Evolutionary conservation across 768 basidiomycete genomes (phyloP), one percentile per base, ranked within the genome.

Genomic region (Leccinum variicolor): DNA sequence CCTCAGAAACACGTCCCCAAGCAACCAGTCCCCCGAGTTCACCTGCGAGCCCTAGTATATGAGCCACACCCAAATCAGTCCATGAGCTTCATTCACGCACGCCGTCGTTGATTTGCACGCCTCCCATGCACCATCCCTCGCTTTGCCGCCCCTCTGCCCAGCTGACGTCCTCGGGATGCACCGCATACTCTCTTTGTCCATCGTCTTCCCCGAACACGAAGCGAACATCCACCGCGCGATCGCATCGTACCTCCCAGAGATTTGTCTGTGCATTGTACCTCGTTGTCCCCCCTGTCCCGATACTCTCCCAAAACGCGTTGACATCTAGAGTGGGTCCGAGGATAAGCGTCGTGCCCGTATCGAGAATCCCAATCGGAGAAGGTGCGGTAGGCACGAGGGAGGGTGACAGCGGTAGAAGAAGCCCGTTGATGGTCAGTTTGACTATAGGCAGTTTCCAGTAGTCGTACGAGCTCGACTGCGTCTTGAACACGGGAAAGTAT

Each of bases 331-430:
- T 68, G 6, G 84, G 84, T 4, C 81, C 83, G 6, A 84, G 74
- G 25, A 84, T 74, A 53, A 84, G 75, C 5, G 82, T 84, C 25
- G 82, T 84, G 4, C 85, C 85, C 25, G 84, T 84, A 64, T 88
- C 87, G 26, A 87, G 75, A 25, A 89, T 79, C 4, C 80, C 84
- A 50, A 87, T 79, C 0, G 79, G 76, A 2, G 72, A 62, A 13
- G 69, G 50, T 23, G 80, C 73, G 19, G 75, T 76, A 4, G 62
- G 66, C 26, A 83, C 72, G 54, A 77, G 76, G 15, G 84, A 83
- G 15, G 65, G 55, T 2, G 82, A 78, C 17, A 84, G 65, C 0
- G 68, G 53, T 34, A 86, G 72, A 0, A 66, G 48, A 23, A 68
- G 66, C 7, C 73, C 72, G 56, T 83, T 75, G 64, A 84, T 69